Base-by-base conservation (phyloP, 805 yeast genomes). In the Metschnikowia hibisci region DNA sequence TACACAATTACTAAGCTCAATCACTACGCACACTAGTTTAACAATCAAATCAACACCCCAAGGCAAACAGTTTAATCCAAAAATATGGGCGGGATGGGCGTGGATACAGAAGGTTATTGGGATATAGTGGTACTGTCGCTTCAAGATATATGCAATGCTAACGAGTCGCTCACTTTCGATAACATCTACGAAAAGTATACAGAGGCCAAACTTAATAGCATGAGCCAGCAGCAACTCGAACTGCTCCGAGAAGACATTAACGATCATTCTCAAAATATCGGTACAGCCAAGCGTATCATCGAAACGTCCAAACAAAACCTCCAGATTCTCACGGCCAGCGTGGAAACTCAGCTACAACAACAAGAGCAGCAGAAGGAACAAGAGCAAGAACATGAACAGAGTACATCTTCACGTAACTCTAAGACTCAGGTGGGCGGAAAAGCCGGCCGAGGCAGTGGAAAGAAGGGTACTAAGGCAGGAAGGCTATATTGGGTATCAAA, bases 61-160 rank as follows among this genome's bases (percentile, higher is more conserved):
- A 13, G 7, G 23, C 23, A 20, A 20, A 8, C 23, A 20, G 23
- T n/a, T n/a, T n/a, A n/a, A n/a, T n/a, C n/a, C n/a, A n/a, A n/a
- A n/a, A n/a, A n/a, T n/a, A n/a, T n/a, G n/a, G n/a, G n/a, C n/a
- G n/a, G n/a, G n/a, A n/a, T 32, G 6, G 51, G 45, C 9, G 46
- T 45, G 30, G 58, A 55, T 43, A 74, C 77, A 70, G 82, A 78
- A 20, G 80, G 83, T 1, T 74, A 77, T 52, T 84, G 91, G 91
- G 85, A 81, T 52, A 73, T 76, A 25, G 81, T 81, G 5, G 66
- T 80, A 3, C 73, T 87, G 6, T 80, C 84, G 1, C 63, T 84
- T 14, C 89, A 83, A 57, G 89, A 83, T 52, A 71, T 82, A 9
- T 80, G 80, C 59, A 82, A 78, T 48, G 70, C 79, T 22, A 81